Percentiles rank a stretch among this genome's conserved stretches.
Evolutionary conservation across 2,329 filamentous ascomycete species (phyloP).

Genomic region (Aureobasidium sp.): DNA sequence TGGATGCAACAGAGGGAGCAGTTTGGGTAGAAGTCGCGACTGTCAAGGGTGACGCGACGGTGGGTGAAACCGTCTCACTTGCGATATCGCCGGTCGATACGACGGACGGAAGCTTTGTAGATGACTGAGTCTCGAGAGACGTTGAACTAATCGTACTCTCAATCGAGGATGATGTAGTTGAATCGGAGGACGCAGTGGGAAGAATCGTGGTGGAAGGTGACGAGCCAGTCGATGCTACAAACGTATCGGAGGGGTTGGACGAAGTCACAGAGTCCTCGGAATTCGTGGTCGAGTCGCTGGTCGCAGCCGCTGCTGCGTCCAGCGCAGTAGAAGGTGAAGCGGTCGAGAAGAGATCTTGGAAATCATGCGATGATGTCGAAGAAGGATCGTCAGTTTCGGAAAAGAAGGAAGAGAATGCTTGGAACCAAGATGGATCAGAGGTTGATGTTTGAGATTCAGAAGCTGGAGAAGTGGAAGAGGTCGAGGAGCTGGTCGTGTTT

Average conservation of each 20-base stretch:
- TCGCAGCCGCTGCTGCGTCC: slow-evolving; percentile 15
- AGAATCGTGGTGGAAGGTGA: slow-evolving; percentile 17
- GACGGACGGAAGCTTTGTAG: neutral
- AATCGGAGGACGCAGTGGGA: slow-evolving; percentile 15
- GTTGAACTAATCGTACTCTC: neutral
- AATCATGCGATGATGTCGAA: neutral
- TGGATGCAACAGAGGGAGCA: neutral
- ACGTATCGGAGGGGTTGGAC: neutral
- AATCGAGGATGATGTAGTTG: slow-evolving; percentile 1
- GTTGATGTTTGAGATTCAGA: slow-evolving; percentile 3
- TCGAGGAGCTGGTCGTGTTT: slow-evolving; percentile 18
- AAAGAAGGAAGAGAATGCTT: neutral
- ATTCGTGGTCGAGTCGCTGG: slow-evolving; percentile 2
- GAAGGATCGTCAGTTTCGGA: neutral
- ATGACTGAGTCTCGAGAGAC: neutral
- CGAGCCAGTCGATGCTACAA: slow-evolving; percentile 16
- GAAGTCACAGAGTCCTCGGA: neutral
- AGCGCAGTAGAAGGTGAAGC: slow-evolving; percentile 11
- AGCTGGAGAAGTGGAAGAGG: neutral
- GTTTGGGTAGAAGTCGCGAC: neutral
- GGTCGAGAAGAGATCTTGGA: neutral
- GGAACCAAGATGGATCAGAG: neutral
- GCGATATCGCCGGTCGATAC: neutral
- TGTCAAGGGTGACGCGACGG: neutral
- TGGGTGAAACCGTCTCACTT: neutral